Evolutionary conservation across 768 basidiomycete genomes (phyloP), one percentile per base, ranked within the genome.

Genomic region (Hemileccinum impolitum): DNA sequence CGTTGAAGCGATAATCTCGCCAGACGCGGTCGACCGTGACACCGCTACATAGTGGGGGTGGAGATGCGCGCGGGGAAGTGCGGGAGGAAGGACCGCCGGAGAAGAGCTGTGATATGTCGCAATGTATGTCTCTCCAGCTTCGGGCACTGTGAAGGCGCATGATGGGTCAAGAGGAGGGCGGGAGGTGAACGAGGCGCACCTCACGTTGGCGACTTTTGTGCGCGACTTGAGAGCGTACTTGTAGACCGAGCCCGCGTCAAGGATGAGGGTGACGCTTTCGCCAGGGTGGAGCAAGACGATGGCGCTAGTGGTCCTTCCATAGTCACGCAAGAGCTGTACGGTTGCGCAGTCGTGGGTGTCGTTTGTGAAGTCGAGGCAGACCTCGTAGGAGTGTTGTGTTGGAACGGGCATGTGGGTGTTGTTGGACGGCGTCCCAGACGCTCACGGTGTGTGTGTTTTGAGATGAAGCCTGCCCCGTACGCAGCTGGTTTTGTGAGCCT

Each of bases 171-270:
- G 41, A 34, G 38, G 23, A 50, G 17, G 45, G 18, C 18, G 18
- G 23, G 45, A 32, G 21, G 52, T 13, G 55, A 17, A 48, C 21
- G 48, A 35, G 48, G 18, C 83, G 59, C 66, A 86, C 85, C 82
- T 84, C 66, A 87, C 77, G 62, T 82, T 81, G 50, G 77, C 82
- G 25, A 86, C 84, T 59, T 80, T 82, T 43, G 78, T 76, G 54
- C 74, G 77, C 52, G 75, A 75, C 65, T 85, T 86, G 50, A 87
- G 69, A 31, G 81, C 83, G 64, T 87, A 86, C 59, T 78, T 77
- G 71, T 87, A 87, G 34, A 80, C 69, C 18, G 77, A 75, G 6
- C 85, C 85, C 17, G 85, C 82, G 58, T 85, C 83, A 54, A 87
- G 75, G 51, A 87, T 75, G 50, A 86, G 73, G 28, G 82, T 81